Evolutionary conservation across 148 eudicot genomes (phyloP).

Genomic region (Dianthus caryophyllus): DNA sequence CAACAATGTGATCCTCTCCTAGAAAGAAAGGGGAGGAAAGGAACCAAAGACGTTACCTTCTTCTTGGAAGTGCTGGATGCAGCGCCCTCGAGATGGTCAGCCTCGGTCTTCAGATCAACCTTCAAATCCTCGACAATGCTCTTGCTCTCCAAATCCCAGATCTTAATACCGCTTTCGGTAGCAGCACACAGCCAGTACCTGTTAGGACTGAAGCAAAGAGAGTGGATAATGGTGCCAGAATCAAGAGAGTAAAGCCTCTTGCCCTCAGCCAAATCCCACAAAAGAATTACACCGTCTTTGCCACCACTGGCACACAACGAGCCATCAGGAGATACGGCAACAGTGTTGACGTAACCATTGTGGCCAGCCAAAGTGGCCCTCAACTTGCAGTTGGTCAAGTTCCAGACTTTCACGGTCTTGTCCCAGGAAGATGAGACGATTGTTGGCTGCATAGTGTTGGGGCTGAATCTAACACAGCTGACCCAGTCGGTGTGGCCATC

Average conservation of each 20-base stretch:
- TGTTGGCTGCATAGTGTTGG: conserved; percentile 53
- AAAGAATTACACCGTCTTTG: conserved; percentile 62
- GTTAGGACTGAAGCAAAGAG: conserved; percentile 87
- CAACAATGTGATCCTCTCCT: too few relatives aligned
- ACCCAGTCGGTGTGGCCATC: conserved; percentile 83
- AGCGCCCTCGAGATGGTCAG: conserved; percentile 45
- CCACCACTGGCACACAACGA: conserved; percentile 90
- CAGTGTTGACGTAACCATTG: conserved; percentile 73
- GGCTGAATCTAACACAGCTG: conserved; percentile 81
- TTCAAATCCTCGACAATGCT: conserved; percentile 67
- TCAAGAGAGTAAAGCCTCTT: conserved; percentile 72
- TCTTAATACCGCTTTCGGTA: conserved; percentile 70
- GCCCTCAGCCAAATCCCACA: conserved; percentile 92
- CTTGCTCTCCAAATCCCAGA: conserved; percentile 89
- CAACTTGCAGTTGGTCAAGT: conserved; percentile 69
- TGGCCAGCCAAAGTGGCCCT: conserved; percentile 68
- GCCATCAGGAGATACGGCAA: conserved; percentile 87
- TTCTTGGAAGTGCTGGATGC: conserved; percentile 40
- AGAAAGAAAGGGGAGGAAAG: too few relatives aligned
- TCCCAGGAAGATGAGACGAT: conserved; percentile 91
- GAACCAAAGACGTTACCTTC: conserved; percentile 58
- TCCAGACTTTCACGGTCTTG: conserved; percentile 84
- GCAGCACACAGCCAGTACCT: conserved; percentile 98
- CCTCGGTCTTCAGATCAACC: conserved; percentile 73
- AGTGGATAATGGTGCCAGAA: conserved; percentile 57